Base-by-base conservation (phyloP, 768 basidiomycete genomes). In the Serendipita indica region DNA sequence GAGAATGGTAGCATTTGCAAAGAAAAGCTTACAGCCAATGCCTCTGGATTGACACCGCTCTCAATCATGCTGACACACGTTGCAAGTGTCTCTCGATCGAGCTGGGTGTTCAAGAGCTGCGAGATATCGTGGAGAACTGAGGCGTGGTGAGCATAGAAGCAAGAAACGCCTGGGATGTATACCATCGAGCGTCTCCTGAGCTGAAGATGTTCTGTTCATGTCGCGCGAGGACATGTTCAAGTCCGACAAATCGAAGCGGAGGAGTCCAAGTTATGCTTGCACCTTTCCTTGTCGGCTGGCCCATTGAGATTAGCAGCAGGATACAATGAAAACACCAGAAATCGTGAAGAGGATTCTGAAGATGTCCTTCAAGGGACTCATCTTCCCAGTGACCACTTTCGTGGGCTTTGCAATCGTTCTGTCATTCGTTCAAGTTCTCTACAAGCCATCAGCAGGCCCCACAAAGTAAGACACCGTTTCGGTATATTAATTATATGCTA, bases 11-110 rank as follows among this genome's bases (percentile, higher is more conserved):
- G 60, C 37, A 20, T 14, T 54, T 37, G 32, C 33, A 18, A 27
- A 45, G 35, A 27, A 56, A 54, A 63, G 72, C 82, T 58, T 67
- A 93, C 91, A 64, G 90, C 91, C 45, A 94, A 75, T 0, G 89
- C 90, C 66, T 93, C 89, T 10, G 91, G 89, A 69, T 93, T 94
- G 46, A 86, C 87, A 16, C 91, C 91, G 61, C 80, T 83, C 72
- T 94, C 91, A 64, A 94, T 90, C 84, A 94, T 83, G 37, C 83
- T 79, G 22, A 94, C 82, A 68, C 91, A 94, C 25, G 86, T 91
- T 33, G 86, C 89, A n/a, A 94, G 78, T 2, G 88, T 89, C 67
- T 90, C 86, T 65, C 86, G 89, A 72, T 93, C 89, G 39, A 94
- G 76, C 60, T 84, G 80, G 0, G 91, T 92, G 62, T 91, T 86